phyloP scores from a whole-genome alignment of 768 basidiomycete genomes.

The Peribolospora baueri region DNA sequence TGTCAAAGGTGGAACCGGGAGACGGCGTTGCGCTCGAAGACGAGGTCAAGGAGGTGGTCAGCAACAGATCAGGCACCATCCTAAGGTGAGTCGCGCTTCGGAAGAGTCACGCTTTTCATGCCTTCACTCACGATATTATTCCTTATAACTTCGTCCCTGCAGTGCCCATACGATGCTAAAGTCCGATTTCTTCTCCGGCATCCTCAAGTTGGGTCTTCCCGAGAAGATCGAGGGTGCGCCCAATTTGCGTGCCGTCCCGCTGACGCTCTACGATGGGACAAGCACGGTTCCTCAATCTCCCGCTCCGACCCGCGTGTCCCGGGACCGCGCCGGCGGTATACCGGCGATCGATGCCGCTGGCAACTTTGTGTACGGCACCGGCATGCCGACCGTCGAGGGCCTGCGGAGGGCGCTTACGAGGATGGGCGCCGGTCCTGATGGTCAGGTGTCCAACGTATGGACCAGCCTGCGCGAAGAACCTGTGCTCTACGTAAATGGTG shows the following conservation, averaged over 20 bases:
- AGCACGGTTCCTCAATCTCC: not conserved
- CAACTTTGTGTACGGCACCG: slow-evolving; percentile 28
- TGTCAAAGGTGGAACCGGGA: slow-evolving; percentile 33
- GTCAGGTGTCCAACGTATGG: slow-evolving; percentile 58
- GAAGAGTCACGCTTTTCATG: slow-evolving; percentile 1
- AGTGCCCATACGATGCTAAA: slow-evolving; percentile 78
- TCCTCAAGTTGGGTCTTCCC: slow-evolving; percentile 89
- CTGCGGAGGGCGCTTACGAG: slow-evolving; percentile 50
- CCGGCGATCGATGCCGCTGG: not conserved
- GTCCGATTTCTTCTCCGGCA: slow-evolving; percentile 40
- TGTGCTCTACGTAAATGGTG: slow-evolving; percentile 66
- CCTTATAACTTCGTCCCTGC: not conserved
- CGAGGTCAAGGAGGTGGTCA: slow-evolving; percentile 67
- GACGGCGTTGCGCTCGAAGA: slow-evolving; percentile 62
- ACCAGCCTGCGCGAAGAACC: slow-evolving; percentile 47
- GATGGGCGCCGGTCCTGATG: slow-evolving; percentile 59
- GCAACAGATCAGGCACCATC: slow-evolving; percentile 58
- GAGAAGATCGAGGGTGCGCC: slow-evolving; percentile 91
- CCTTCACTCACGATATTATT: not conserved
- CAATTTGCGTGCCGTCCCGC: slow-evolving; percentile 64
- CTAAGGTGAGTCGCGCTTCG: slow-evolving; percentile 26
- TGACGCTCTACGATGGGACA: slow-evolving; percentile 17
- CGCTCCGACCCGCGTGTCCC: not conserved
- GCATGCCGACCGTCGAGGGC: slow-evolving; percentile 86
- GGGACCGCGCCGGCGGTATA: not conserved